Evolutionary conservation across 1,284 basidiomycete genomes (phyloP).

Genomic region (Cryptococcus sp.): DNA sequence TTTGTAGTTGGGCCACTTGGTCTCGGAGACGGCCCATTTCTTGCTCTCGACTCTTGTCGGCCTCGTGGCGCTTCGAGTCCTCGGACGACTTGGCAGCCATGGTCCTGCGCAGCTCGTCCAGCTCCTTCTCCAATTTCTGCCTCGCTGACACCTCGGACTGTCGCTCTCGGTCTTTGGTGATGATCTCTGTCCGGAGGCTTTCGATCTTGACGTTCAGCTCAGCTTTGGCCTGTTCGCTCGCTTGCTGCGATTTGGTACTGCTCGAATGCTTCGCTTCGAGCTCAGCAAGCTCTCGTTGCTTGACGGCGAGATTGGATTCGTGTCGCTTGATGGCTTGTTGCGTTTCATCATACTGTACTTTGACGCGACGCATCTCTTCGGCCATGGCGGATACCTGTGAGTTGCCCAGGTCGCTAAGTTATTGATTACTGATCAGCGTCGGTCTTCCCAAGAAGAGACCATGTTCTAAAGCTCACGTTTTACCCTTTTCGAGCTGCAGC

Average conservation of each 20-base stretch:
- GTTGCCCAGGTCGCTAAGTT: constrained; percentile 64
- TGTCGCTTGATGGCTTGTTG: constrained; percentile 52
- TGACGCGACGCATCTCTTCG: constrained; percentile 68
- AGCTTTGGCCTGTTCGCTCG: constrained; percentile 53
- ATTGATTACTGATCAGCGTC: constrained; percentile 4
- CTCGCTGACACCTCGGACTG: constrained; percentile 61
- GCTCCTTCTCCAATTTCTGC: constrained; percentile 71
- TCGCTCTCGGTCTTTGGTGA: constrained; percentile 65
- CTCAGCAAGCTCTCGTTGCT: constrained; percentile 70
- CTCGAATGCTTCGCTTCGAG: constrained; percentile 64
- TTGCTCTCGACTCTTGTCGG: constrained; percentile 81
- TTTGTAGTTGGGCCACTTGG: constrained; percentile 58
- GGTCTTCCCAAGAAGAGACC: background rate
- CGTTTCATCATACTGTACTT: constrained; percentile 76
- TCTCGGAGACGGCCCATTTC: constrained; percentile 75
- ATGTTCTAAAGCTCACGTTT: constrained; percentile 60
- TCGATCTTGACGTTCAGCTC: constrained; percentile 72
- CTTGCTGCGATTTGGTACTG: constrained; percentile 51
- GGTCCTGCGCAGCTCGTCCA: constrained; percentile 79
- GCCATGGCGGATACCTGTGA: constrained; percentile 65
- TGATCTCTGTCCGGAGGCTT: constrained; percentile 67
- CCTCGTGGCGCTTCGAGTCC: constrained; percentile 78
- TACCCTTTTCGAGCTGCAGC: constrained; percentile 66
- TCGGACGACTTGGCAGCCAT: constrained; percentile 85
- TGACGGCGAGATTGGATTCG: constrained; percentile 72